Evolutionary conservation across 805 yeast genomes (phyloP), one percentile per base, ranked within the genome.

Genomic region (Monosporozyma unispora): DNA sequence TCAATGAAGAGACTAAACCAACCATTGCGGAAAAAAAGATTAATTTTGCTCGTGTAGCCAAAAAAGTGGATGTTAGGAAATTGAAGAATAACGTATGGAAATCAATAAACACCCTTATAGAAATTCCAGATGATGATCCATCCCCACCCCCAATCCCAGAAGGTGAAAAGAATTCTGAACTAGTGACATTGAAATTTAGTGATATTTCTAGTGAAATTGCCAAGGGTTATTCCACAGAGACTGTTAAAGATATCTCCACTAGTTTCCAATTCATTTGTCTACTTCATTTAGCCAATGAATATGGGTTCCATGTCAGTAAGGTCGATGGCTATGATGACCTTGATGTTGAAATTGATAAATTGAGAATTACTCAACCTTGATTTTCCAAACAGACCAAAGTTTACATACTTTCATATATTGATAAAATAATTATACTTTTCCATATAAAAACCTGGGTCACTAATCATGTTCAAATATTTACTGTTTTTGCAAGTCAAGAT

Each of bases 271-370:
- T 88, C 58, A 86, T 88, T 50, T 85, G 95, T 57, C 67, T 87
- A 58, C 68, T 88, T 33, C 96, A 88, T 67, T 70, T 88, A 55
- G 95, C 96, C 12, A 88, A 89, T 61, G 96, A 88, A 63, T 82
- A 85, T 59, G 91, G 90, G 1, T 70, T 88, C 28, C 61, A 70
- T 6, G 74, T 88, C 7, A 69, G 72, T 16, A 76, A 78, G 52
- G 76, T 70, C 9, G 76, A 70, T 6, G 62, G 65, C 21, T 69
- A 54, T 39, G 59, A 57, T 18, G 68, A 67, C 44, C 49, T 67
- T 27, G 47, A 46, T 8, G 54, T 63, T 7, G 52, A 47, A 11
- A 55, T 54, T 41, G 44, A 46, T 44, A 43, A 33, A 14, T 2
- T 19, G 8, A 35, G 18, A 8, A 18, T 35, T 18, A 3, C 39